phyloP scores from a whole-genome alignment of 2,329 filamentous ascomycete genomes.

The Calonectria leucothoes region DNA sequence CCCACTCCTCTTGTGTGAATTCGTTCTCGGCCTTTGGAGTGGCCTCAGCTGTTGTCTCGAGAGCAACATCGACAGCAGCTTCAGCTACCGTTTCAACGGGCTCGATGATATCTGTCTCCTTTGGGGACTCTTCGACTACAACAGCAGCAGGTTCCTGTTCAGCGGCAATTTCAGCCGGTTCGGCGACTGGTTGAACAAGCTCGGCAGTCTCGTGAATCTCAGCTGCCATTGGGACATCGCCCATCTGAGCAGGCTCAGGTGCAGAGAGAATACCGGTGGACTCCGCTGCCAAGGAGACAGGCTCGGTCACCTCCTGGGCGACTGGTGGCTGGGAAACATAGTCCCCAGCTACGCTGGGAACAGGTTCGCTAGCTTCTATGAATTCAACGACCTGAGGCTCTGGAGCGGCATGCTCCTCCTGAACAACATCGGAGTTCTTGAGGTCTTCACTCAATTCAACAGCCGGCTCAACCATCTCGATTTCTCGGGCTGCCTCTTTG shows the following conservation, averaged over 20 bases:
- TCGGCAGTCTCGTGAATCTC: background rate
- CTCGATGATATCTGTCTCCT: background rate
- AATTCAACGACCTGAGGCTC: background rate
- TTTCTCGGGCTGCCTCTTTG: background rate
- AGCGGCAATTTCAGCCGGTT: background rate
- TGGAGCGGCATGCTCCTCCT: background rate
- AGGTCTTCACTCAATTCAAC: background rate
- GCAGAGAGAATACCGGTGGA: background rate
- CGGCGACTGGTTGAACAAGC: background rate
- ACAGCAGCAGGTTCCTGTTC: too few species aligned
- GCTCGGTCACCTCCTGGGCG: background rate
- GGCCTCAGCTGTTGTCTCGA: background rate
- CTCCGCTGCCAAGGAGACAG: background rate
- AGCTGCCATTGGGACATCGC: background rate
- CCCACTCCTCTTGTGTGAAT: constrained; percentile 38
- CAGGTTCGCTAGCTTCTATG: background rate
- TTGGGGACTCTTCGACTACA: background rate
- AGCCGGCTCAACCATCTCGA: background rate
- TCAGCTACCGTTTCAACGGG: background rate
- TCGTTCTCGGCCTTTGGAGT: constrained; percentile 25
- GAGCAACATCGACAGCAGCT: background rate
- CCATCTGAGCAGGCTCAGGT: background rate
- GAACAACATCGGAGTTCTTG: background rate
- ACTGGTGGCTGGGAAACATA: background rate
- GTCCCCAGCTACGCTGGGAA: background rate